Base-by-base conservation (phyloP, 2,329 filamentous ascomycete species). In the Xylariaceae sp. region DNA sequence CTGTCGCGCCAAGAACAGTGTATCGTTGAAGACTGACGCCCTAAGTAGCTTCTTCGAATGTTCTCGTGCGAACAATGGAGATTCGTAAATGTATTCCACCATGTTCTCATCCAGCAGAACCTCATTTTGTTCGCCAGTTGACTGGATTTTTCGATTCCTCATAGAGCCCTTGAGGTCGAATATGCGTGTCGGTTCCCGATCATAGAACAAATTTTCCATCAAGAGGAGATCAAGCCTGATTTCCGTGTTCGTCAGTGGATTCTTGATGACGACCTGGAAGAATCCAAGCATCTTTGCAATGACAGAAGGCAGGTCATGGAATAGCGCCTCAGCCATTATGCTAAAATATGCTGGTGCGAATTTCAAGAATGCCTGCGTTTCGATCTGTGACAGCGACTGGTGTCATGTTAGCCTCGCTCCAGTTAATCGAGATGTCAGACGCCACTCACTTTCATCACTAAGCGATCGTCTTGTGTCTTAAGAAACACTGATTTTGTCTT, bases 251-350 rank as follows among this genome's bases (percentile, higher is more conserved):
- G 91, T 96, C 15, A 82, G 77, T 0, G 94, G 89, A 60, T 97
- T 97, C 72, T 95, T 96, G 72, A 99, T 96, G 57, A 92, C 87
- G 43, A 99, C 87, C 62, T 97, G 92, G 72, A 96, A 99, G 67
- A 99, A 95, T 0, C 94, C 94, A 47, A 99, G 82, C 94, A 99
- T 99, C 73, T 99, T 99, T 30, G 94, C 94, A 63, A 99, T 99
- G 39, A 96, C 94, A 1, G 90, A 95, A 0, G 94, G 94, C 2
- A 99, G 77, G 59, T 92, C 91, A 62, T 96, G 91, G 73, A 99
- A 99, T 14, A 99, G 77, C 6, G 90, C 91, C 66, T 97, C 89
- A 11, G 90, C 90, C 86, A 97, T 97, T 66, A 99, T 95, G 61
- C 86, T 87, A 68, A 99, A 99, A 71, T 99, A 99, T 35, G 92